Evolutionary conservation across 2,329 filamentous ascomycete species (phyloP), one percentile per base, ranked within the genome.

Genomic region (Drechslerella coelobrocha): DNA sequence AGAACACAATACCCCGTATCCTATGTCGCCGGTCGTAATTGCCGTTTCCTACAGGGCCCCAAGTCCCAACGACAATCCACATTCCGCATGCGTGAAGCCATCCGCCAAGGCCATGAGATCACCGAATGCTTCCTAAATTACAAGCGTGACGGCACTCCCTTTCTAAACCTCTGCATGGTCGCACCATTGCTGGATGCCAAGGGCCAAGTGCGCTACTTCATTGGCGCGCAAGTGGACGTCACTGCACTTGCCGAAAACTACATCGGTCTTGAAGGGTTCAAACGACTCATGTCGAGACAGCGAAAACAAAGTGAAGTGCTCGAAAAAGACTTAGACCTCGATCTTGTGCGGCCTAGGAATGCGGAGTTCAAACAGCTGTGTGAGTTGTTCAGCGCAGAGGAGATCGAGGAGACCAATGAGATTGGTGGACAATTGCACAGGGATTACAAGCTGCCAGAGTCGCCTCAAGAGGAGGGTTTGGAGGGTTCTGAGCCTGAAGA

Each of bases 71-170:
- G 81, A 0, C 82, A 84, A 71, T 89, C 86, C 54, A 81, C 89
- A 0, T 79, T 81, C 59, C 82, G 90, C 57, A 80, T 92, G 9
- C 81, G 84, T 29, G 84, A 88, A 41, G 86, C 86, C 26, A 79
- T 89, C 9, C 78, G 81, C 6, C 83, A 82, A 0, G 87, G 88
- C n/a, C 83, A 85, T 73, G 89, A 92, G 75, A 85, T 88, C 73
- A 89, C 84, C 59, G 90, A 92, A 75, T 85, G 90, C 0, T 86
- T 92, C 61, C 79, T 92, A 37, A 92, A 92, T 77, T 92, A 90
- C 83, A 85, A 79, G 29, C 85, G 88, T n/a, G 89, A 91, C 74
- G 89, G 89, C 0, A 89, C 87, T 0, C 88, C 88, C 0, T 91
- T 91, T 76, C 88, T 91, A 83, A 92, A 91, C 72, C 81, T 92